These are phyloP conservation scores for Urochloa ruziziensis DNA, from an alignment of 176 grass and related monocot genomes.

Conservation along the genomic window DNA sequence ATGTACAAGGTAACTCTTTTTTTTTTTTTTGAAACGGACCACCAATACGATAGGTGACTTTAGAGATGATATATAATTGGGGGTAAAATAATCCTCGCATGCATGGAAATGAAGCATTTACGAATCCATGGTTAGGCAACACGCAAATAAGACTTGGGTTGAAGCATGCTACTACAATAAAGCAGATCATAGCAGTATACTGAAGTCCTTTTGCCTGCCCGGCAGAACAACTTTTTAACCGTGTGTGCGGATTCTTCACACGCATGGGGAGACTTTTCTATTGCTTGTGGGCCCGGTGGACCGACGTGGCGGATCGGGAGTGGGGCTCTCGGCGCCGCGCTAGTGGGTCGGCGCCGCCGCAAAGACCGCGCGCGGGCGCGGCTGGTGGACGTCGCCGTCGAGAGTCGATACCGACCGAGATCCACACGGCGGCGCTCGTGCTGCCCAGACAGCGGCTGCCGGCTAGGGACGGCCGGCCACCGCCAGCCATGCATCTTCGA, in stretches of 20 bases:
- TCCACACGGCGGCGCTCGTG: background rate
- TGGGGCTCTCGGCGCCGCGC: background rate
- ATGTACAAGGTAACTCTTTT: too few species aligned
- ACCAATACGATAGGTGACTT: too few species aligned
- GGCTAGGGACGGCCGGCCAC: background rate
- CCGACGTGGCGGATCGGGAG: background rate
- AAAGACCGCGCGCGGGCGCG: background rate
- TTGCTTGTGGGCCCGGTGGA: too few species aligned
- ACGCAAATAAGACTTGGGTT: too few species aligned
- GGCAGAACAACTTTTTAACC: background rate
- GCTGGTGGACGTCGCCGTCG: background rate
- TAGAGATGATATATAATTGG: too few species aligned
- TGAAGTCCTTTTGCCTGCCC: background rate
- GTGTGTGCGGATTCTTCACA: background rate
- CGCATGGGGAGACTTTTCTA: background rate
- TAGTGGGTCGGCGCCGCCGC: constrained; percentile 33
- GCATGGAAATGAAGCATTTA: too few species aligned
- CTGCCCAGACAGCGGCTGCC: background rate
- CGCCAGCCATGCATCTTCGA: background rate
- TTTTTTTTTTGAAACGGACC: too few species aligned
- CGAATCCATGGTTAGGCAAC: too few species aligned
- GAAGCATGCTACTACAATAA: too few species aligned
- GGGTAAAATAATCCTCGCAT: too few species aligned
- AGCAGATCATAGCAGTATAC: background rate
- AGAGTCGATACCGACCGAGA: background rate